Evolutionary conservation across 768 basidiomycete genomes (phyloP).

Genomic region (Sarcomyxa edulis): DNA sequence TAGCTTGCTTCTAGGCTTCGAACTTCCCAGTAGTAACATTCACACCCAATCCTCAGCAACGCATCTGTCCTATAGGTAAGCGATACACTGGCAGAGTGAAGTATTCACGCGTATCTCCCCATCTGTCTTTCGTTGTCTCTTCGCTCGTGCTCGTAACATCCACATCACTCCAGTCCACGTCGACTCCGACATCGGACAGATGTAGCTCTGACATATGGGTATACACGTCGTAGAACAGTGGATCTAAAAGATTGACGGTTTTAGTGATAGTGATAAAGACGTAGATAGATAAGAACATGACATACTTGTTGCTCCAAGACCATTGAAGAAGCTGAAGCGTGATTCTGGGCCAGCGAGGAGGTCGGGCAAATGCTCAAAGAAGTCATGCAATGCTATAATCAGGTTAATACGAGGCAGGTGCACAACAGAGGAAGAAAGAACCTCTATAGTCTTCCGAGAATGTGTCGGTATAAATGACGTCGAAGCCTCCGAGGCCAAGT

Average conservation of each 20-base stretch:
- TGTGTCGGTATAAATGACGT: slow-evolving; percentile 88
- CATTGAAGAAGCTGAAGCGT: slow-evolving; percentile 95
- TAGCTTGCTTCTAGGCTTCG: too few species aligned
- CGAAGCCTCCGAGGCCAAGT: slow-evolving; percentile 69
- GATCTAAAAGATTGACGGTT: slow-evolving; percentile 43
- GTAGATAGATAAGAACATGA: slow-evolving; percentile 8
- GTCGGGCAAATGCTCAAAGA: slow-evolving; percentile 78
- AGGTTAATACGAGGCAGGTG: too few species aligned
- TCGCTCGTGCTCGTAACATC: slow-evolving; percentile 46
- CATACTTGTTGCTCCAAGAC: slow-evolving; percentile 90
- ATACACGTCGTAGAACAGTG: slow-evolving; percentile 88
- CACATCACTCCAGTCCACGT: slow-evolving; percentile 79
- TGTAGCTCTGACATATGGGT: slow-evolving; percentile 82
- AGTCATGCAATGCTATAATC: slow-evolving; percentile 58
- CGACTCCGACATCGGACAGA: slow-evolving; percentile 74
- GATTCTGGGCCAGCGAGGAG: slow-evolving; percentile 70
- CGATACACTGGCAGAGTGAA: slow-evolving; percentile 75
- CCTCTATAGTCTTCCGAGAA: slow-evolving; percentile 81
- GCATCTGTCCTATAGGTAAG: slow-evolving; percentile 46
- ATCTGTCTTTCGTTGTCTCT: slow-evolving; percentile 55
- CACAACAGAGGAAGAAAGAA: too few species aligned
- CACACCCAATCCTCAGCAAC: too few species aligned
- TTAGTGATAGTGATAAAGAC: slow-evolving; percentile 6
- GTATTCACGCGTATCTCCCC: slow-evolving; percentile 75
- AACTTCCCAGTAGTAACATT: too few species aligned